Percentiles rank a stretch among this genome's conserved stretches.
phyloP scores from a whole-genome alignment of 352 stramenopile species.

The Pythium oligandrum region DNA sequence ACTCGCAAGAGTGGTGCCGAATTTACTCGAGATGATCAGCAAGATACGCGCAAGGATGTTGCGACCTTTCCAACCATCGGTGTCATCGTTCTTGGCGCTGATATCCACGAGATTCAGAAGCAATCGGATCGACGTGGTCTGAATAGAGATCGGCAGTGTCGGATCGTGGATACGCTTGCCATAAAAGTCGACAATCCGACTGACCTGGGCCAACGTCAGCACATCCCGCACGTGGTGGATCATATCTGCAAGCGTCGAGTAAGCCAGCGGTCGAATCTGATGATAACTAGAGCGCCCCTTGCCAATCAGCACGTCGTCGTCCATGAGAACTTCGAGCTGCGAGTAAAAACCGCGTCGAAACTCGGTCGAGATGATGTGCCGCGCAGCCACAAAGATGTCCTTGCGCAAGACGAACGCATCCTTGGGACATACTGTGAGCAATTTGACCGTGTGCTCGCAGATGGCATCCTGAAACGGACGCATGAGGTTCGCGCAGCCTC shows the following conservation, averaged over 20 bases:
- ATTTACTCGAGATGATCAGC: slow-evolving; percentile 93
- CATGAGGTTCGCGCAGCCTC: slow-evolving; percentile 90
- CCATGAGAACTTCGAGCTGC: slow-evolving; percentile 94
- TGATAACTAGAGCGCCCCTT: slow-evolving; percentile 78
- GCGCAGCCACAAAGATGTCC: slow-evolving; percentile 94
- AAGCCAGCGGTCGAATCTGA: slow-evolving; percentile 93
- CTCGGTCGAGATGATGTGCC: slow-evolving; percentile 97
- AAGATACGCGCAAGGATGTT: slow-evolving; percentile 90
- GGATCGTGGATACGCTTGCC: slow-evolving; percentile 91
- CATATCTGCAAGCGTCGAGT: slow-evolving; percentile 97
- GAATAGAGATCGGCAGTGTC: slow-evolving; percentile 93
- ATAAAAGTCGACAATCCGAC: slow-evolving; percentile 93
- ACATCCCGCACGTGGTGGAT: slow-evolving; percentile 95
- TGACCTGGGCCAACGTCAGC: slow-evolving; percentile 94
- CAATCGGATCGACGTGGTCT: slow-evolving; percentile 94
- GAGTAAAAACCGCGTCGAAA: slow-evolving; percentile 96
- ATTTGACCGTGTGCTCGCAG: slow-evolving; percentile 91
- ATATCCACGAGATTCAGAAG: slow-evolving; percentile 97
- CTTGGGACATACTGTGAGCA: slow-evolving; percentile 93
- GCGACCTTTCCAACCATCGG: slow-evolving; percentile 81
- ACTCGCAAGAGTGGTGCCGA: slow-evolving; percentile 83
- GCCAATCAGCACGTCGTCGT: slow-evolving; percentile 94
- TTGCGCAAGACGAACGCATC: slow-evolving; percentile 94
- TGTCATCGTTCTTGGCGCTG: slow-evolving; percentile 94
- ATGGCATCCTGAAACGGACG: slow-evolving; percentile 94